These are phyloP conservation scores for Cladorrhinum sp. DNA, from an alignment of 2,329 filamentous ascomycete genomes.

Conservation along the genomic window DNA sequence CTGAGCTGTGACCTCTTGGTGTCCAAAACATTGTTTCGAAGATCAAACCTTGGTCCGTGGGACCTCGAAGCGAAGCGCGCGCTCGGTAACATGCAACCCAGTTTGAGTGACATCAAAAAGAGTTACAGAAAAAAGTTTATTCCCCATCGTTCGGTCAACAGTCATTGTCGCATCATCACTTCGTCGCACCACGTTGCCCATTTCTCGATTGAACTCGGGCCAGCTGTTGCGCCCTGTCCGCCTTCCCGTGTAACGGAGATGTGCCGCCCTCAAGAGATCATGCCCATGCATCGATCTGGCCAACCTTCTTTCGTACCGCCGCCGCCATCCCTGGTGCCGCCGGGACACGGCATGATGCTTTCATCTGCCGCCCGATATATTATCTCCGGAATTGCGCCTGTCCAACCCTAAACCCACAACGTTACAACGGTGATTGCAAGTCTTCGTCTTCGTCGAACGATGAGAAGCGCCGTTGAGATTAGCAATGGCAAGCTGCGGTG, in stretches of 20 bases:
- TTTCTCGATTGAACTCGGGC: neutral
- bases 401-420: neutral
- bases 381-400: neutral
- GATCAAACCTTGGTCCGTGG: slow-evolving; percentile 20
- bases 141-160: neutral
- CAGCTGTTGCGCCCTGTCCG: neutral
- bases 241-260: neutral
- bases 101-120: neutral
- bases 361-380: neutral
- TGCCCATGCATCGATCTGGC: neutral
- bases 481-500: neutral
- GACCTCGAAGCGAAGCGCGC: neutral
- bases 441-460: neutral
- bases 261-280: neutral
- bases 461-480: neutral
- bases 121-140: neutral
- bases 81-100: slow-evolving; percentile 2
- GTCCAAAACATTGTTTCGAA: slow-evolving; percentile 21
- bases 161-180: neutral
- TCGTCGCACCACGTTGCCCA: neutral
- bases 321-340: neutral
- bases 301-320: neutral
- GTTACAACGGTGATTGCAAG: neutral
- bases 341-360: neutral
- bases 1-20: neutral